A percentile compares a stretch with the other conserved stretches of the same genome.
These are phyloP conservation scores for Wickerhamomyces sydowiorum DNA, from an alignment of 805 yeast species.

Conservation along the genomic window DNA sequence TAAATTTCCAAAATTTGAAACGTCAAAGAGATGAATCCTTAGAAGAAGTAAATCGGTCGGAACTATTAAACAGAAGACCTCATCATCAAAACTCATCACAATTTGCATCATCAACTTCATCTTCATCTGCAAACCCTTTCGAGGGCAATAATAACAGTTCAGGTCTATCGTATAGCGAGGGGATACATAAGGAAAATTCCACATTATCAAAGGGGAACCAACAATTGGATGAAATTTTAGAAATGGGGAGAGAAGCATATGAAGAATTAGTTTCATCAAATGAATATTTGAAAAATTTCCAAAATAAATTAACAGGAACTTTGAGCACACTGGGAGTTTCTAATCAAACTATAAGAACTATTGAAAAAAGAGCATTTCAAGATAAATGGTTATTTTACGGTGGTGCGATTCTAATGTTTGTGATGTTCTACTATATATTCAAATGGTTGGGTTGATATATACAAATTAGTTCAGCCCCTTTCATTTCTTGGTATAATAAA, in stretches of 20 bases:
- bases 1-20: slow-evolving; percentile 30
- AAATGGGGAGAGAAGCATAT: slow-evolving; percentile 80
- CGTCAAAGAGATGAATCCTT: slow-evolving; percentile 26
- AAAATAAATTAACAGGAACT: slow-evolving; percentile 56
- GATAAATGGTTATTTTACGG: slow-evolving; percentile 86
- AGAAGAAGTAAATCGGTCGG: slow-evolving; percentile 38
- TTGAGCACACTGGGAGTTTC: slow-evolving; percentile 84
- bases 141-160: slow-evolving; percentile 27
- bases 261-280: slow-evolving; percentile 86
- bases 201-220: slow-evolving; percentile 63
- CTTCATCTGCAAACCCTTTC: slow-evolving; percentile 15
- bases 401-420: slow-evolving; percentile 56
- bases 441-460: slow-evolving; percentile 49
- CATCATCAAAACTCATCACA: slow-evolving; percentile 1
- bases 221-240: slow-evolving; percentile 84
- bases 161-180: slow-evolving; percentile 46
- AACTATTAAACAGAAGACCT: slow-evolving; percentile 37
- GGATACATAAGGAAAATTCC: slow-evolving; percentile 62
- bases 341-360: slow-evolving; percentile 70
- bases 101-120: slow-evolving; percentile 2
- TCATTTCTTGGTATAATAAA: slow-evolving; percentile 41
- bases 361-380: slow-evolving; percentile 76
- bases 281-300: slow-evolving; percentile 58
- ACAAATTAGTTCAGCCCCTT: neutral
- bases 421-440: slow-evolving; percentile 61